Evolutionary conservation across 768 basidiomycete genomes (phyloP).

Genomic region (Clathrus columnatus): DNA sequence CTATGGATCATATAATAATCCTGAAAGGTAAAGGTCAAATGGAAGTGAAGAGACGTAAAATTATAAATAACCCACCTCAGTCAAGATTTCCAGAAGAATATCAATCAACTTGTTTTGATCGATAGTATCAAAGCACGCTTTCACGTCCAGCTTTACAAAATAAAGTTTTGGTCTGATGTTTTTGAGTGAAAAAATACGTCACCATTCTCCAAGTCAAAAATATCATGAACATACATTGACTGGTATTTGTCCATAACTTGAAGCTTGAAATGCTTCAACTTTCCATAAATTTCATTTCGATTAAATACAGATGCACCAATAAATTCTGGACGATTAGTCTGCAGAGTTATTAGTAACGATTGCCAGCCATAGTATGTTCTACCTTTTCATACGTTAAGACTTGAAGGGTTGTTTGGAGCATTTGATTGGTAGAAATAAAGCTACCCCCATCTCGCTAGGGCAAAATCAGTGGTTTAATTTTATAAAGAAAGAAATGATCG

Average conservation of each 20-base stretch:
- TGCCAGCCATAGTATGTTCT: background rate
- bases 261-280: constrained; percentile 62
- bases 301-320: constrained; percentile 81
- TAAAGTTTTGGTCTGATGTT: constrained; percentile 72
- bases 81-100: constrained; percentile 65
- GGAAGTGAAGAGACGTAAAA: background rate
- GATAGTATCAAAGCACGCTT: constrained; percentile 94
- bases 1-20: constrained; percentile 64
- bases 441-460: constrained; percentile 11
- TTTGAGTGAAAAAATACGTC: background rate
- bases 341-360: background rate
- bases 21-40: constrained; percentile 27
- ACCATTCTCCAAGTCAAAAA: background rate
- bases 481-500: constrained; percentile 9
- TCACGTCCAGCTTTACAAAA: constrained; percentile 95
- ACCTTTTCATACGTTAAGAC: constrained; percentile 88
- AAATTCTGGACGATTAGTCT: constrained; percentile 55
- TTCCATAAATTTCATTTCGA: constrained; percentile 71
- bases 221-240: constrained; percentile 39
- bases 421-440: constrained; percentile 75
- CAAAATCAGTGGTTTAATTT: constrained; percentile 12
- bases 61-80: constrained; percentile 41
- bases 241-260: constrained; percentile 36
- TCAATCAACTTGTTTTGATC: constrained; percentile 77
- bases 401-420: constrained; percentile 75